Base-by-base conservation (phyloP, 352 stramenopile species). In the Phytophthora europaea region DNA sequence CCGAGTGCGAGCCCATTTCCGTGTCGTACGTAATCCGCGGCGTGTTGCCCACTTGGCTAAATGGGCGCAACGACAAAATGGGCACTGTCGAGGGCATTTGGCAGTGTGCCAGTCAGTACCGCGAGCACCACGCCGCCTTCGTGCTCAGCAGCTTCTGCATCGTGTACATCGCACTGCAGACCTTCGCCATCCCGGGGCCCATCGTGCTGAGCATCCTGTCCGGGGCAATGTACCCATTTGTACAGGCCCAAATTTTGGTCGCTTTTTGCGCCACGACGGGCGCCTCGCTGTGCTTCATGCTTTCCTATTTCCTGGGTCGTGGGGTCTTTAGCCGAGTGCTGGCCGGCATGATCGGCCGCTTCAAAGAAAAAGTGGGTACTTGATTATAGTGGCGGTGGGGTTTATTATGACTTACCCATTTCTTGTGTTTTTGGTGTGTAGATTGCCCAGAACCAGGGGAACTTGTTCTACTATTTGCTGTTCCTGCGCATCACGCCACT, bases 381-480 rank as follows among this genome's bases (percentile, higher is more conserved):
- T 55, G 9, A 7, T 31, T 23, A 22, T 20, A 51, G 8, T 22
- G 43, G 43, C 8, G 18, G n/a, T 23, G 43, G 16, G 18, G 43
- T 12, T 2, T 51, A 6, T 23, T 22, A 22, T 22, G 7, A 43
- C 18, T 26, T 66, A 36, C 10, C 6, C 9, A 50, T 71, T 54
- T 52, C 26, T 51, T 23, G 4, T n/a, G 5, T n/a, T 61, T 57
- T 38, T 20, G 54, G 5, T 31, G 45, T 47, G 31, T 59, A 90
- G 82, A 94, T 97, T 47, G 81, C 82, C 13, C 85, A 94, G 57
- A 97, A 97, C 73, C 85, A 90, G 56, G 63, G 73, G 47, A 97
- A 97, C 60, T 52, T 97, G 33, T 94, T 97, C 53, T 97, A 95
- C 77, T 97, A 97, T 72, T 64, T 97, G 67, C 75, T 97, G n/a